A percentile compares a stretch with the other conserved stretches of the same genome.
phyloP scores from a whole-genome alignment of 2,329 filamentous ascomycete genomes.

The Fusarium concolor region DNA sequence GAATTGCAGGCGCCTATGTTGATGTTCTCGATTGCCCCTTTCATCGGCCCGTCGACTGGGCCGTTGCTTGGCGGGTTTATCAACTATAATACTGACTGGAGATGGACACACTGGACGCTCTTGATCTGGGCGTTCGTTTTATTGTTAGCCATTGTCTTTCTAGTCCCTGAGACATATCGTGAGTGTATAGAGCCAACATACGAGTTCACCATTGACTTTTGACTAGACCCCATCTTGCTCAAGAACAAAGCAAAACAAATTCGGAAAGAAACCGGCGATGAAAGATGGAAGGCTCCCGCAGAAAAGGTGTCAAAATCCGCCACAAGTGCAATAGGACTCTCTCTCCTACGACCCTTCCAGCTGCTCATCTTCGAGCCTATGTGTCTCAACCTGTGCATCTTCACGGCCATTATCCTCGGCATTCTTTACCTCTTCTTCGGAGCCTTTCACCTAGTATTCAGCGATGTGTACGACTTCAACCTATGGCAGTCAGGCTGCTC shows the following conservation, averaged over 20 bases:
- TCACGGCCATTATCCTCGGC: slow-evolving; percentile 86
- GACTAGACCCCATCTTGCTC: slow-evolving; percentile 72
- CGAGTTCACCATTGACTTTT: slow-evolving; percentile 9
- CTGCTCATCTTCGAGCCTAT: slow-evolving; percentile 86
- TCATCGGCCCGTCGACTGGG: slow-evolving; percentile 56
- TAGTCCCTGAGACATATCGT: slow-evolving; percentile 91
- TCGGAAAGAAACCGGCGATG: slow-evolving; percentile 81
- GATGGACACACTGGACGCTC: slow-evolving; percentile 87
- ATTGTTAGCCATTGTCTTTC: slow-evolving; percentile 71
- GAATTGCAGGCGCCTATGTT: slow-evolving; percentile 86
- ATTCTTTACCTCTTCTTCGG: slow-evolving; percentile 93
- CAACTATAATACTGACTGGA: slow-evolving; percentile 78
- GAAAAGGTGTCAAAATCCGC: slow-evolving; percentile 80
- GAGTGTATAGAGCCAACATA: slow-evolving; percentile 41
- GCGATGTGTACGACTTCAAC: slow-evolving; percentile 78
- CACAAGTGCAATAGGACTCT: slow-evolving; percentile 66
- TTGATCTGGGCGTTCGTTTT: slow-evolving; percentile 82
- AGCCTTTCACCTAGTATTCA: slow-evolving; percentile 85
- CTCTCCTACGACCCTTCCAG: slow-evolving; percentile 78
- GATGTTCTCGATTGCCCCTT: slow-evolving; percentile 47
- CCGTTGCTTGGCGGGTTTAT: slow-evolving; percentile 79
- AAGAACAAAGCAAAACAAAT: slow-evolving; percentile 76
- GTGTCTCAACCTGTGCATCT: slow-evolving; percentile 86
- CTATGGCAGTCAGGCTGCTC: slow-evolving; percentile 82
- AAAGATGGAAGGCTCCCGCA: slow-evolving; percentile 79